phyloP scores from a whole-genome alignment of 768 basidiomycete species.

The Hemileccinum impolitum region DNA sequence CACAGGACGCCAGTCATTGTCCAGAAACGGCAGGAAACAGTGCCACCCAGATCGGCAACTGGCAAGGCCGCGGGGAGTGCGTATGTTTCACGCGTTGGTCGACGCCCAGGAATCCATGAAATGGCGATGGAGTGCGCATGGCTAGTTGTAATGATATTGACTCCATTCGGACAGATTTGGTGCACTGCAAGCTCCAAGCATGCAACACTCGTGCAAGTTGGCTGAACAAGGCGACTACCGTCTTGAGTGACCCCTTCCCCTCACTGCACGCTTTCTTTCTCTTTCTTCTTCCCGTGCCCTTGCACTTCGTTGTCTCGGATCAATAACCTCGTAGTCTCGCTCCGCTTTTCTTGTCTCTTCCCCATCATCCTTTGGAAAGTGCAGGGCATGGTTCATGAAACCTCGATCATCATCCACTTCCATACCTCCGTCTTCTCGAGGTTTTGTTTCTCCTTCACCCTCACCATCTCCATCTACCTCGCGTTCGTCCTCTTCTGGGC shows the following conservation, averaged over 20 bases:
- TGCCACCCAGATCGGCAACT: not conserved
- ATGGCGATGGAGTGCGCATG: not conserved
- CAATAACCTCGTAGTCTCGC: constrained; percentile 86
- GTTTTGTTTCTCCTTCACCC: constrained; percentile 14
- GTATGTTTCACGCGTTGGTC: no score
- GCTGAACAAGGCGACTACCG: constrained; percentile 15
- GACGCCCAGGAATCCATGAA: not conserved
- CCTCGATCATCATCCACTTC: constrained; percentile 78
- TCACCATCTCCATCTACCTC: constrained; percentile 15
- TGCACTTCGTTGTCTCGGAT: constrained; percentile 70
- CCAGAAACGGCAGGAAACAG: not conserved
- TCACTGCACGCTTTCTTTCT: constrained; percentile 50
- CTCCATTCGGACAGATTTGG: not conserved
- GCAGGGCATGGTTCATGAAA: constrained; percentile 69
- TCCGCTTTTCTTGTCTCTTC: constrained; percentile 78
- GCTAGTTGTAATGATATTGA: not conserved
- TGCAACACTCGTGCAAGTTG: not conserved
- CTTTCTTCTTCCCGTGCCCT: constrained; percentile 75
- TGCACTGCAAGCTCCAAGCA: not conserved
- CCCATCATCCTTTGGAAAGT: constrained; percentile 75
- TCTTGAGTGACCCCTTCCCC: constrained; percentile 21
- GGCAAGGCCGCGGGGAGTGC: no score
- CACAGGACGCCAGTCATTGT: not conserved
- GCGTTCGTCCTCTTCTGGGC: constrained; percentile 20
- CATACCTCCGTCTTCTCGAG: constrained; percentile 46